These are phyloP conservation scores for Trichoderma arundinaceum DNA, from an alignment of 2,329 filamentous ascomycete genomes.

Conservation along the genomic window DNA sequence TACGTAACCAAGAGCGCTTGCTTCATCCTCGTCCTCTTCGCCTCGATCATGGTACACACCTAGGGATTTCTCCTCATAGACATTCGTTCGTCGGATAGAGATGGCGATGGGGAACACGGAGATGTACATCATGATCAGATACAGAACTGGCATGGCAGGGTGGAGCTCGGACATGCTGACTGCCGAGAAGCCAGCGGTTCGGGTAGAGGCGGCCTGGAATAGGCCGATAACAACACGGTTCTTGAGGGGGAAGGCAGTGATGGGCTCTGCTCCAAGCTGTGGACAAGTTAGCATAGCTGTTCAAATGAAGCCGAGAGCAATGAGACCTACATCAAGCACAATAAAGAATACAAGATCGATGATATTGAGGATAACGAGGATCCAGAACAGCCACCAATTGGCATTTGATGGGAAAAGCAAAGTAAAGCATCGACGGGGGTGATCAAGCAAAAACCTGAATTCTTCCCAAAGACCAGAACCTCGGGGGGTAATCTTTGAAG, in stretches of 20 bases:
- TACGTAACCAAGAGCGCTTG: constrained; percentile 77
- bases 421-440: constrained; percentile 95
- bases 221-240: constrained; percentile 82
- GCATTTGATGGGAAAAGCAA: constrained; percentile 87
- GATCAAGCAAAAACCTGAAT: constrained; percentile 86
- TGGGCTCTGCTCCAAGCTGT: constrained; percentile 72
- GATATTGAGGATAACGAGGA: constrained; percentile 80
- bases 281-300: constrained; percentile 35
- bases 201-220: constrained; percentile 87
- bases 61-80: constrained; percentile 90
- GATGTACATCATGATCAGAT: constrained; percentile 99
- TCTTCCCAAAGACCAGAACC: constrained; percentile 84
- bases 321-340: constrained; percentile 76
- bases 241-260: constrained; percentile 71
- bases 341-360: constrained; percentile 91
- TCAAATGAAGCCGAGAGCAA: constrained; percentile 15
- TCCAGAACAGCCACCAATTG: constrained; percentile 94
- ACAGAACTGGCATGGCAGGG: constrained; percentile 90
- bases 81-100: constrained; percentile 89
- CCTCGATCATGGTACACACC: constrained; percentile 68
- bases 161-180: constrained; percentile 80
- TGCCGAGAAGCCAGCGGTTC: constrained; percentile 88
- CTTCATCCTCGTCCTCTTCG: constrained; percentile 55
- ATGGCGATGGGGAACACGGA: constrained; percentile 97
- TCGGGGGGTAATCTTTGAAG: constrained; percentile 68